Percentiles rank a stretch among this genome's conserved stretches.
Evolutionary conservation across 2,329 filamentous ascomycete species (phyloP).

Genomic region (Colletotrichum tofieldiae): DNA sequence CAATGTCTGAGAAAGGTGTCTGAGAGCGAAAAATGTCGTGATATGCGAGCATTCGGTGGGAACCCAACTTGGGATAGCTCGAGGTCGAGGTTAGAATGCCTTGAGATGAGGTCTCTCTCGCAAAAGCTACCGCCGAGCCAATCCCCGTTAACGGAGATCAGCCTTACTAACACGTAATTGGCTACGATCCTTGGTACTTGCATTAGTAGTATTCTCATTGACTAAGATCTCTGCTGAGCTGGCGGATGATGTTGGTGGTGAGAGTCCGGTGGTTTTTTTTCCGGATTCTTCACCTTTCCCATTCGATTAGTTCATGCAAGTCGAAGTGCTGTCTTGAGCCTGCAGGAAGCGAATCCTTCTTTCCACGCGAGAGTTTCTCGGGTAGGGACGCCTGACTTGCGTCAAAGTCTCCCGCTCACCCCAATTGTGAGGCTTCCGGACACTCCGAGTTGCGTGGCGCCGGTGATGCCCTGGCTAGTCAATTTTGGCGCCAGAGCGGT

Average conservation of each 20-base stretch:
- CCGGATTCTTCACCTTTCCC: neutral
- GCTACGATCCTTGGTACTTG: neutral
- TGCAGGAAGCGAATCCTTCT: neutral
- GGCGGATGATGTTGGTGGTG: conserved; percentile 1
- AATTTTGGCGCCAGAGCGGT: no score
- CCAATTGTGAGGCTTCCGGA: neutral
- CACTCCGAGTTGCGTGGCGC: neutral
- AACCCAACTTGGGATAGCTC: neutral
- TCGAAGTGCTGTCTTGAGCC: neutral
- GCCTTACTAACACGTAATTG: conserved; percentile 30
- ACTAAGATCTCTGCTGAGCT: neutral
- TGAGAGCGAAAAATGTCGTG: neutral
- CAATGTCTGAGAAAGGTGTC: conserved; percentile 2
- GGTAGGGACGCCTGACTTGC: neutral
- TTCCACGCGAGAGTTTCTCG: neutral
- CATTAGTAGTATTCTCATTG: neutral
- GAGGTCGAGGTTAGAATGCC: neutral
- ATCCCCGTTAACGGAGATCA: conserved; percentile 4
- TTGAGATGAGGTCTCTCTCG: conserved; percentile 8
- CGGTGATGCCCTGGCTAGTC: neutral
- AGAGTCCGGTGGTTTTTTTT: neutral
- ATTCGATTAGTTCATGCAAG: neutral
- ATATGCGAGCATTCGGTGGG: neutral
- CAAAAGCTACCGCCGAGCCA: neutral
- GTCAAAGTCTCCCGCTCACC: neutral